Conservation (phyloP, 148 eudicot genomes). For the Cornus florida region DNA sequence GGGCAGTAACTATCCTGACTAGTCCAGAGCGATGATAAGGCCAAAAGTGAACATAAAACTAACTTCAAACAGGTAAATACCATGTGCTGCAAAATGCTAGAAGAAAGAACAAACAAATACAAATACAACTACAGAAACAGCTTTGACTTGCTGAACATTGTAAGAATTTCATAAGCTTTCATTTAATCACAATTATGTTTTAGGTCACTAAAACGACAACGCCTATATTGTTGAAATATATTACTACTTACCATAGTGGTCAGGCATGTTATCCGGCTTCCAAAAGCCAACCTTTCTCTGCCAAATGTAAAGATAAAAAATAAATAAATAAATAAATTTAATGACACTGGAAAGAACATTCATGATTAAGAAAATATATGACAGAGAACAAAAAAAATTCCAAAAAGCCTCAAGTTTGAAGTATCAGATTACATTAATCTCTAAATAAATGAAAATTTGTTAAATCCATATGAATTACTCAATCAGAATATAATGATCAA, state of each 20-base stretch:
- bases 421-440: background rate
- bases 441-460: background rate
- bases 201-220: background rate
- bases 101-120: background rate
- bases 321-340: background rate
- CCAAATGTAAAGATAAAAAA: conserved; percentile 12
- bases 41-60: background rate
- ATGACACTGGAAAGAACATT: background rate
- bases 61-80: background rate
- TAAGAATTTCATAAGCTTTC: background rate
- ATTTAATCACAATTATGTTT: background rate
- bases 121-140: background rate
- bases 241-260: conserved; percentile 39
- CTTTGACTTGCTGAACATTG: background rate
- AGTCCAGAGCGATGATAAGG: background rate
- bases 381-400: background rate
- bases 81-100: background rate
- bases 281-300: conserved; percentile 63
- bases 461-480: background rate
- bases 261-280: conserved; percentile 42
- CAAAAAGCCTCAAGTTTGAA: background rate
- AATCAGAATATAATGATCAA: conserved; percentile 1
- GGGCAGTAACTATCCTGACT: background rate
- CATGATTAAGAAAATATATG: background rate
- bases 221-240: background rate